These are phyloP conservation scores for Lanmaoa pseudosensibilis DNA, from an alignment of 768 basidiomycete species.

Conservation along the genomic window DNA sequence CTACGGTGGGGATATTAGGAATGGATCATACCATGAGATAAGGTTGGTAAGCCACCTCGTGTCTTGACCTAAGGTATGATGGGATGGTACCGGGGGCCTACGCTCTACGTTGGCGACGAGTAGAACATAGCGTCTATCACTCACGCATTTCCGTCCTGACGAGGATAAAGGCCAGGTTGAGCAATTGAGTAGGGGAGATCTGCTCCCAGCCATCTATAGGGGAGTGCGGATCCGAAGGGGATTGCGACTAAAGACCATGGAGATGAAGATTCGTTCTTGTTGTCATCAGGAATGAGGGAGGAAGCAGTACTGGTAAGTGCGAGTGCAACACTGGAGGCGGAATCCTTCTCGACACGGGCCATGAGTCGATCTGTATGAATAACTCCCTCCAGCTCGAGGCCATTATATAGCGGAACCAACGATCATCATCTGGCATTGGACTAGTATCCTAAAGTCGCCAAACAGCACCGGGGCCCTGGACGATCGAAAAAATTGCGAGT, in stretches of 20 bases:
- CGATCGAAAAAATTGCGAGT: slow-evolving; percentile 18
- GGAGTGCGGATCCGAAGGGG: too few species aligned
- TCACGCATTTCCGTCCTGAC: neutral
- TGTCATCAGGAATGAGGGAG: neutral
- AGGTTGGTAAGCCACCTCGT: neutral
- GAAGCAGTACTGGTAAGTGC: neutral
- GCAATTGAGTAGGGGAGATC: neutral
- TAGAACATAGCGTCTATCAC: neutral
- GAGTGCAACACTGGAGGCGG: neutral
- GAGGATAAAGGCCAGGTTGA: neutral
- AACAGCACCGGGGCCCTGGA: neutral
- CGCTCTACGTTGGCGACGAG: neutral
- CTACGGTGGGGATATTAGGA: neutral
- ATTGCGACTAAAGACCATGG: neutral
- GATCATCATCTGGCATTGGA: too few species aligned
- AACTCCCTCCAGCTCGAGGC: neutral
- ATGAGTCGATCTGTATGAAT: neutral
- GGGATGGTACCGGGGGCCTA: neutral
- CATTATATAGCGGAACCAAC: neutral
- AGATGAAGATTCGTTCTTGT: neutral
- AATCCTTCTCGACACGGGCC: neutral
- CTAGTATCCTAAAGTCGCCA: neutral
- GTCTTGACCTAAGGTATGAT: neutral
- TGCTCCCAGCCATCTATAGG: neutral
- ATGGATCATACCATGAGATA: neutral